These are phyloP conservation scores for Kokia cookei DNA, from an alignment of 441 rosid genomes.

Conservation along the genomic window DNA sequence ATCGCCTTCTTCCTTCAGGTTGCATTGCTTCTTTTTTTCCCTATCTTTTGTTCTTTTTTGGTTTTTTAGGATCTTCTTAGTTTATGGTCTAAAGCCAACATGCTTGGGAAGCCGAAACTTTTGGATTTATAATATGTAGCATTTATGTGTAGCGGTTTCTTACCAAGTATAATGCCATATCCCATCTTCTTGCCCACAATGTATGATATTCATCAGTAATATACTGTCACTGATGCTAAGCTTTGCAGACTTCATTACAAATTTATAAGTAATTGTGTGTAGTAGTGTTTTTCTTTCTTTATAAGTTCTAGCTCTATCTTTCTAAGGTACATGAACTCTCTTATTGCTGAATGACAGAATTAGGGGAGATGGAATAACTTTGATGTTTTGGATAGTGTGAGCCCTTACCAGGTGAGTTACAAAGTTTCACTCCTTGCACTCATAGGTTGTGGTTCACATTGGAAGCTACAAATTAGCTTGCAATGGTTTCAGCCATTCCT, in stretches of 20 bases:
- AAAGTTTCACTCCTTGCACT: constrained; percentile 10
- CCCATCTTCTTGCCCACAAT: background rate
- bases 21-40: constrained; percentile 17
- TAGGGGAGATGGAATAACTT: constrained; percentile 28
- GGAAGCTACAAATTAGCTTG: constrained; percentile 1
- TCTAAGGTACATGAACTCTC: constrained; percentile 22
- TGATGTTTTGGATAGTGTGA: constrained; percentile 20
- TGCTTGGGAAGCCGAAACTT: constrained; percentile 16
- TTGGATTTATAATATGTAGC: constrained; percentile 7
- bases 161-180: background rate
- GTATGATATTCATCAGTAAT: background rate
- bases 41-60: background rate
- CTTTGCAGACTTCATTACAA: background rate
- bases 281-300: background rate
- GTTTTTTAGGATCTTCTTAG: constrained; percentile 13
- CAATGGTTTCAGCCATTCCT: constrained; percentile 8
- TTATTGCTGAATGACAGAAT: constrained; percentile 36
- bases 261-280: background rate
- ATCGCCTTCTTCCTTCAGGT: constrained; percentile 32
- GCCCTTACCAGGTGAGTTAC: constrained; percentile 24
- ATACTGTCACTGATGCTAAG: background rate
- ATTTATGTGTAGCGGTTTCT: background rate
- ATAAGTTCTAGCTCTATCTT: background rate
- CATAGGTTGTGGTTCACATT: constrained; percentile 4
- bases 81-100: constrained; percentile 11